Conservation (phyloP, 1,284 basidiomycete genomes). For the Mycosarcoma mackinlayi region DNA sequence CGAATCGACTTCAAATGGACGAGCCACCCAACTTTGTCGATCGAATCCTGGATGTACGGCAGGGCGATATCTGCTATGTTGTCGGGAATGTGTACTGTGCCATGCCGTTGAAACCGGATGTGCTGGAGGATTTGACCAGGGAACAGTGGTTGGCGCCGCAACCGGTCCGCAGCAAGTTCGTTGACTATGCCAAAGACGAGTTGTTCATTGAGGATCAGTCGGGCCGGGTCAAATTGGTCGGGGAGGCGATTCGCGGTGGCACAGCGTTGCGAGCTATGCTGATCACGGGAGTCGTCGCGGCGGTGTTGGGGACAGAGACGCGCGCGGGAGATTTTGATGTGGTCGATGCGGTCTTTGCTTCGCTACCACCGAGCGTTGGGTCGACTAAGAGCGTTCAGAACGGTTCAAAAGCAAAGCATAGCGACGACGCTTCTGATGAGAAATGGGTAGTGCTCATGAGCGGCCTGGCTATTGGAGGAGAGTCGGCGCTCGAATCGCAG, state of each 20-base stretch:
- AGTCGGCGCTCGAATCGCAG: constrained; percentile 52
- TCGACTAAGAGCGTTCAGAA: constrained; percentile 5
- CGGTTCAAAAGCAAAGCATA: constrained; percentile 1
- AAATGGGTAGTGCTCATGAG: constrained; percentile 63
- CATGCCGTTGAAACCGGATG: constrained; percentile 97
- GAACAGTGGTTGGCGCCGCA: constrained; percentile 93
- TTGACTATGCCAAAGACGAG: constrained; percentile 79
- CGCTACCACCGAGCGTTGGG: constrained; percentile 67
- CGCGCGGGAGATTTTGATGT: constrained; percentile 91
- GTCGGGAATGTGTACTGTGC: constrained; percentile 96
- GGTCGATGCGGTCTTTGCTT: constrained; percentile 86
- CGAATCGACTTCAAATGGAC: constrained; percentile 13
- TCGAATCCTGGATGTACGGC: constrained; percentile 87
- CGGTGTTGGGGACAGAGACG: constrained; percentile 89
- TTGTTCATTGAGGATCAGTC: constrained; percentile 95
- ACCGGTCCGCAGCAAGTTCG: constrained; percentile 66
- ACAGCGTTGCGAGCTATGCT: constrained; percentile 40
- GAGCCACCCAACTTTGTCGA: constrained; percentile 75
- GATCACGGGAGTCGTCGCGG: constrained; percentile 77
- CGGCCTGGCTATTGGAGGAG: constrained; percentile 71
- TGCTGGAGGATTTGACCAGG: constrained; percentile 90
- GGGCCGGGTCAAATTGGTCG: constrained; percentile 87
- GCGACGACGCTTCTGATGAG: constrained; percentile 9
- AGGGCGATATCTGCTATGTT: constrained; percentile 86
- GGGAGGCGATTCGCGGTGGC: constrained; percentile 70